Percentiles rank a stretch among this genome's conserved stretches.
Conservation (phyloP, 345 rosid species). For the Mallotus nudiflorus region DNA sequence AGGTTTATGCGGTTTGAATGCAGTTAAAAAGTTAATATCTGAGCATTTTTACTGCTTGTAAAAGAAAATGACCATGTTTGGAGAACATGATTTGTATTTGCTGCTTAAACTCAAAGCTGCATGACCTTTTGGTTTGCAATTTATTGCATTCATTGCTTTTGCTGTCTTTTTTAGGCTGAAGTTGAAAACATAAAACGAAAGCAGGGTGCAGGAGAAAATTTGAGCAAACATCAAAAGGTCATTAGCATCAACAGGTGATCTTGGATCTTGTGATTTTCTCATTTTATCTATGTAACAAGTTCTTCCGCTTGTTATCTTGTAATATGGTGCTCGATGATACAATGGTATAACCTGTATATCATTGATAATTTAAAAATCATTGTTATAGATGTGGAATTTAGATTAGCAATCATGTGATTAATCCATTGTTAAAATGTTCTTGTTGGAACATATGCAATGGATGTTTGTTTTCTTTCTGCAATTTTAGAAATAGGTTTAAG, state of each 20-base stretch:
- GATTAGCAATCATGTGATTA: not conserved
- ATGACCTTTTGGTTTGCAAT: slow-evolving; percentile 6
- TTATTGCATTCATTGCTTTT: slow-evolving; percentile 16
- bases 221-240: slow-evolving; percentile 26
- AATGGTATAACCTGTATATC: no score
- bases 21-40: not conserved
- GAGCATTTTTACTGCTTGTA: not conserved
- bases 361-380: not conserved
- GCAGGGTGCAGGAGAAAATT: slow-evolving; percentile 45
- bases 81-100: not conserved
- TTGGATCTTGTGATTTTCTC: slow-evolving; percentile 4
- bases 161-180: slow-evolving; percentile 53
- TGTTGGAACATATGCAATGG: slow-evolving; percentile 2
- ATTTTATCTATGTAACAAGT: not conserved
- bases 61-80: not conserved
- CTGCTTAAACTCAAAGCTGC: not conserved
- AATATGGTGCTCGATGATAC: not conserved
- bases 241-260: slow-evolving; percentile 52
- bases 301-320: not conserved
- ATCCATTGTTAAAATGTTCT: not conserved
- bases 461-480: not conserved
- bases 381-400: not conserved
- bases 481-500: not conserved
- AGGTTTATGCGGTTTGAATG: not conserved
- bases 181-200: slow-evolving; percentile 58